Percentiles rank a stretch among this genome's conserved stretches.
These are phyloP conservation scores for Pseudocercospora vitis DNA, from an alignment of 2,329 filamentous ascomycete genomes.

Conservation along the genomic window DNA sequence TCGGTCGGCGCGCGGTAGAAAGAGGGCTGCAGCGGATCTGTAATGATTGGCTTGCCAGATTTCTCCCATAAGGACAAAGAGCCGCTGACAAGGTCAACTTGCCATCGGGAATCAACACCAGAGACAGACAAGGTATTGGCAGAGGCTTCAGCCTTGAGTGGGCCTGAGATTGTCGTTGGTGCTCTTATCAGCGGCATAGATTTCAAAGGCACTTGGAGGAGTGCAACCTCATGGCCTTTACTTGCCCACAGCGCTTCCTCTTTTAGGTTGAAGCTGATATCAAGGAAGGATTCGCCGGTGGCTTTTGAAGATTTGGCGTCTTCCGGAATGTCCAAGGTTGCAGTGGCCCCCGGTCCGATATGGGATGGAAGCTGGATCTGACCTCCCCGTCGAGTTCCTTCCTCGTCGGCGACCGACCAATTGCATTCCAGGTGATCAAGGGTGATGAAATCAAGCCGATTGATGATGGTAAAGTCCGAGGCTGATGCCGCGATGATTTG, in stretches of 20 bases:
- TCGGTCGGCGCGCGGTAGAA: conserved; percentile 67
- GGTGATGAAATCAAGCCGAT: conserved; percentile 37
- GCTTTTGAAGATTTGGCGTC: not conserved
- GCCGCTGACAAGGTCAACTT: conserved; percentile 26
- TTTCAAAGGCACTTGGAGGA: conserved; percentile 35
- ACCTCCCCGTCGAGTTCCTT: conserved; percentile 10
- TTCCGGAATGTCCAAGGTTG: conserved; percentile 23
- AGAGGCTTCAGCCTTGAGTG: conserved; percentile 9
- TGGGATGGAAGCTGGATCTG: conserved; percentile 17
- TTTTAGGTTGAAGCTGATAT: conserved; percentile 38
- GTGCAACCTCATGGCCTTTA: conserved; percentile 41
- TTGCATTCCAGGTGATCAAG: conserved; percentile 39
- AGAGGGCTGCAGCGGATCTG: conserved; percentile 24
- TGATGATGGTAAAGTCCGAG: conserved; percentile 31
- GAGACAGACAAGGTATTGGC: conserved; percentile 14
- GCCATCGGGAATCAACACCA: conserved; percentile 20
- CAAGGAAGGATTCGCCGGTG: conserved; percentile 24
- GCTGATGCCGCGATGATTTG: conserved; percentile 37
- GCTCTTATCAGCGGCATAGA: not conserved
- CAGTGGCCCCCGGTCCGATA: conserved; percentile 23
- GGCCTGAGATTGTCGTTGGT: too few species aligned
- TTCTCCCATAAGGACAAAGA: conserved; percentile 30
- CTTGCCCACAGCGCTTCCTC: conserved; percentile 36
- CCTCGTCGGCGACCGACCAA: conserved; percentile 24
- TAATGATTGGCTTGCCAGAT: conserved; percentile 24